These are phyloP conservation scores for Drosera capensis DNA, from an alignment of 148 eudicot genomes.

Conservation along the genomic window DNA sequence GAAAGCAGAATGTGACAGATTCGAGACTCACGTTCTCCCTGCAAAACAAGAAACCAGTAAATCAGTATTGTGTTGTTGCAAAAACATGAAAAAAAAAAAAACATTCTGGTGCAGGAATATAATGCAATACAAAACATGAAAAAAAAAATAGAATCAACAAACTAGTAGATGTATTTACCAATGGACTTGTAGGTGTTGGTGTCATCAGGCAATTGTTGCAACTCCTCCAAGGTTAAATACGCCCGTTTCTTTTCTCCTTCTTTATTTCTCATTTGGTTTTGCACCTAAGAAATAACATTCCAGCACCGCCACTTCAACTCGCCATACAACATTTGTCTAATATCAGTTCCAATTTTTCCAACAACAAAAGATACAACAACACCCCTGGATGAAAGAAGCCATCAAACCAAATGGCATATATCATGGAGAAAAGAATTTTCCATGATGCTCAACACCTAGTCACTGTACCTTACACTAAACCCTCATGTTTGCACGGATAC, in stretches of 20 bases:
- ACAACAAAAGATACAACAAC: too few species aligned
- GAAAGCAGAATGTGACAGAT: conserved; percentile 7
- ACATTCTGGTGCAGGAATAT: background rate
- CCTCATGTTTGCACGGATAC: too few species aligned
- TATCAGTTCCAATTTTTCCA: too few species aligned
- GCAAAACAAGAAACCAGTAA: too few species aligned
- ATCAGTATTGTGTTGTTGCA: too few species aligned
- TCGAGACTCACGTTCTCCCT: conserved; percentile 83
- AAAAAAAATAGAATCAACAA: background rate
- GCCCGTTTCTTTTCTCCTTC: conserved; percentile 95
- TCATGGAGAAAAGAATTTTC: too few species aligned
- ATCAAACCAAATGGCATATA: too few species aligned
- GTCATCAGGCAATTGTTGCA: conserved; percentile 63
- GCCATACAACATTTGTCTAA: too few species aligned
- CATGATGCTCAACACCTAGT: too few species aligned
- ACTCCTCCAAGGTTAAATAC: conserved; percentile 84
- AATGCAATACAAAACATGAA: background rate
- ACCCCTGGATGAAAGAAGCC: too few species aligned
- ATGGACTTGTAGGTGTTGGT: conserved; percentile 93
- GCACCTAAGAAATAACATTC: conserved; percentile 46
- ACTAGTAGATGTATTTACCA: conserved; percentile 20
- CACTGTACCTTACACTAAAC: too few species aligned
- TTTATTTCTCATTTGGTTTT: conserved; percentile 60
- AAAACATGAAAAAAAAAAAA: background rate
- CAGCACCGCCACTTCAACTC: conserved; percentile 4